phyloP scores from a whole-genome alignment of 2,329 filamentous ascomycete genomes.

The Tolypocladium endophyticum region DNA sequence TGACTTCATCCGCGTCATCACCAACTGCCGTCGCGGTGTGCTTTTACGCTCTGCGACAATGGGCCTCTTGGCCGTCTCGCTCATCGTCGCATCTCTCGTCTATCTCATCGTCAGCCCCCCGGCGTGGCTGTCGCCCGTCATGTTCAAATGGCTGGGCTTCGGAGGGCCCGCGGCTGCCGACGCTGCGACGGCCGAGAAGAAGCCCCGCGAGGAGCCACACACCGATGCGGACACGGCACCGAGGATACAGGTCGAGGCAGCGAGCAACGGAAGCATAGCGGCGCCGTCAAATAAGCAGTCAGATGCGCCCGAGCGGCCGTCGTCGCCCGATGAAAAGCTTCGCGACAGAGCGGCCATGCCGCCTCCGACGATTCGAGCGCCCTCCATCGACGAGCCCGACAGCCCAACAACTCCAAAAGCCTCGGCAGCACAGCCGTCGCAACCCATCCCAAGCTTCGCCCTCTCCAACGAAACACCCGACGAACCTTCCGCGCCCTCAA shows the following conservation, averaged over 20 bases:
- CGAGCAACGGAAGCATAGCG: neutral
- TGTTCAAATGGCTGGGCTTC: conserved; percentile 12
- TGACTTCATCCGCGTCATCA: neutral
- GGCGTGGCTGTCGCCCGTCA: conserved; percentile 29
- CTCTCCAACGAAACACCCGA: conserved; percentile 17
- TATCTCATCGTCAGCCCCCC: conserved; percentile 45
- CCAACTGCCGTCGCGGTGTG: neutral
- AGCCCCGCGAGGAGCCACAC: neutral
- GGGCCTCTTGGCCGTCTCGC: conserved; percentile 44
- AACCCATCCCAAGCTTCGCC: conserved; percentile 33
- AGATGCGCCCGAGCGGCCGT: neutral
- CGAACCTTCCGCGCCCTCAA: conserved; percentile 6
- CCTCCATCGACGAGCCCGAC: conserved; percentile 15
- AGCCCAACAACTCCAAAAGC: conserved; percentile 45
- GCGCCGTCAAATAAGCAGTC: neutral
- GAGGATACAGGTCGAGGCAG: neutral
- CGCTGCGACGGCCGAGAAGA: neutral
- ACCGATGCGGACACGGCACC: neutral
- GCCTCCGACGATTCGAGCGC: conserved; percentile 15
- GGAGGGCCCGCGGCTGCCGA: conserved; percentile 1
- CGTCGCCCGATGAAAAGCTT: conserved; percentile 1
- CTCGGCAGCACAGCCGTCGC: conserved; percentile 10
- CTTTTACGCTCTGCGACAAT: neutral
- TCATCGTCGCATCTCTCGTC: conserved; percentile 50
- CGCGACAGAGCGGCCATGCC: conserved; percentile 25